phyloP scores from a whole-genome alignment of 2,329 filamentous ascomycete species.

The Cytospora chrysosperma region DNA sequence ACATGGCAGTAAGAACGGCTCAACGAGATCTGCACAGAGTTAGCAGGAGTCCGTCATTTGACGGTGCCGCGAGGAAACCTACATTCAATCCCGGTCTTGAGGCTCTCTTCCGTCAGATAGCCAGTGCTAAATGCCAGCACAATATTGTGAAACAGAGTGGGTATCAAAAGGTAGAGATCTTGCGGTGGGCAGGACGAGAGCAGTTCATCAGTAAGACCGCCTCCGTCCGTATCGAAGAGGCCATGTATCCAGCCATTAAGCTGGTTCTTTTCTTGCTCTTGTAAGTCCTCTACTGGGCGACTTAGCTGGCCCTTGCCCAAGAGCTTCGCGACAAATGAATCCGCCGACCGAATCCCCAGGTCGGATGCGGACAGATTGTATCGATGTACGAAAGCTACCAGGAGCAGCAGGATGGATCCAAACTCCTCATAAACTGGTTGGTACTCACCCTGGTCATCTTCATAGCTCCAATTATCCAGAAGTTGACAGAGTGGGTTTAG shows the following conservation, averaged over 20 bases:
- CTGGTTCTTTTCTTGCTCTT: constrained; percentile 62
- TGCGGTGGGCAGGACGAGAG: constrained; percentile 81
- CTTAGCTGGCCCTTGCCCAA: constrained; percentile 59
- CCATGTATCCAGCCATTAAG: constrained; percentile 74
- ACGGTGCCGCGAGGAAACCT: constrained; percentile 34
- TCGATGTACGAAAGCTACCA: constrained; percentile 73
- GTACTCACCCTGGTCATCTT: constrained; percentile 80
- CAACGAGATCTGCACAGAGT: constrained; percentile 62
- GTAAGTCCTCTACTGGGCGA: constrained; percentile 58
- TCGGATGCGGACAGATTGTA: constrained; percentile 67
- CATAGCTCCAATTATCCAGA: constrained; percentile 76
- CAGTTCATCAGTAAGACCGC: constrained; percentile 73
- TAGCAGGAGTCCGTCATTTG: constrained; percentile 23
- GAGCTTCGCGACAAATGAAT: constrained; percentile 69
- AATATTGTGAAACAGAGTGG: constrained; percentile 74
- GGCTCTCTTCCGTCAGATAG: constrained; percentile 63
- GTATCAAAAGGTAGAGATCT: constrained; percentile 76
- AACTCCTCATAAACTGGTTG: constrained; percentile 87
- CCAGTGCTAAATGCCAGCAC: constrained; percentile 67
- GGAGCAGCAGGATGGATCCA: constrained; percentile 70
- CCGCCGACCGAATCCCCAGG: constrained; percentile 56
- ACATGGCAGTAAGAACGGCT: constrained; percentile 77
- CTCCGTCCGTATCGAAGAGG: constrained; percentile 71
- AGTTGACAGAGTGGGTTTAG: constrained; percentile 72
- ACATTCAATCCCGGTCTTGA: constrained; percentile 78